A percentile compares a stretch with the other conserved stretches of the same genome.
Evolutionary conservation across 139 green algal species (phyloP).

Genomic region (Volvox africanus): DNA sequence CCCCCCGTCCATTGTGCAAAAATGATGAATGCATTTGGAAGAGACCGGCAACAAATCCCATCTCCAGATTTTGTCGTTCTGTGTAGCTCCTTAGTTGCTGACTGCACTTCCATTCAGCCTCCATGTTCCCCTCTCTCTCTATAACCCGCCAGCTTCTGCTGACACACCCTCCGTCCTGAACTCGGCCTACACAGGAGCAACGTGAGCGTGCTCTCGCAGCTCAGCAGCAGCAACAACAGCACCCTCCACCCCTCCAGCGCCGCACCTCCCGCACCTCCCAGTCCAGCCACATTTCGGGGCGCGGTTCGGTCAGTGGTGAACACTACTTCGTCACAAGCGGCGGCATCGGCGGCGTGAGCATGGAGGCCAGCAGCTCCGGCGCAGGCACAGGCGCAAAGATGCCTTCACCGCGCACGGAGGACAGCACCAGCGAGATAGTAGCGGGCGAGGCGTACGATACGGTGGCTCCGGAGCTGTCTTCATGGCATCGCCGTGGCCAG

Average conservation of each 20-base stretch:
- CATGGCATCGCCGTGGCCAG: background rate
- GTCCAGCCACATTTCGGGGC: background rate
- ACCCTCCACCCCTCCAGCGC: background rate
- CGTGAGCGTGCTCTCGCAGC: conserved; percentile 16
- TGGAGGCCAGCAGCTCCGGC: background rate
- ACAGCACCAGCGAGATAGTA: conserved; percentile 33
- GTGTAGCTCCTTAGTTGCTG: too few relatives aligned
- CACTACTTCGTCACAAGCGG: background rate
- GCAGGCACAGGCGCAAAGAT: background rate
- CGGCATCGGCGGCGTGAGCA: background rate
- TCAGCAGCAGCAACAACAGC: conserved; percentile 25
- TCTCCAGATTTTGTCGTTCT: too few relatives aligned
- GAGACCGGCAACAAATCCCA: too few relatives aligned
- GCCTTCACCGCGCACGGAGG: background rate
- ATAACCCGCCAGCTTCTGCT: background rate
- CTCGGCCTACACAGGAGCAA: conserved; percentile 16
- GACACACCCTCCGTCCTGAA: background rate
- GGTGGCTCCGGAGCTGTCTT: conserved; percentile 37
- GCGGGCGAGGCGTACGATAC: conserved; percentile 28
- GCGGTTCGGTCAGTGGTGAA: background rate
- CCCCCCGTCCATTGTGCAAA: too few relatives aligned
- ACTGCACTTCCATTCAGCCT: too few relatives aligned
- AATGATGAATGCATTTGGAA: too few relatives aligned
- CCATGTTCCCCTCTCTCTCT: background rate
- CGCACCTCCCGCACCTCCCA: background rate